Base-by-base conservation (phyloP, 768 basidiomycete species). In the Boletellus ananas region DNA sequence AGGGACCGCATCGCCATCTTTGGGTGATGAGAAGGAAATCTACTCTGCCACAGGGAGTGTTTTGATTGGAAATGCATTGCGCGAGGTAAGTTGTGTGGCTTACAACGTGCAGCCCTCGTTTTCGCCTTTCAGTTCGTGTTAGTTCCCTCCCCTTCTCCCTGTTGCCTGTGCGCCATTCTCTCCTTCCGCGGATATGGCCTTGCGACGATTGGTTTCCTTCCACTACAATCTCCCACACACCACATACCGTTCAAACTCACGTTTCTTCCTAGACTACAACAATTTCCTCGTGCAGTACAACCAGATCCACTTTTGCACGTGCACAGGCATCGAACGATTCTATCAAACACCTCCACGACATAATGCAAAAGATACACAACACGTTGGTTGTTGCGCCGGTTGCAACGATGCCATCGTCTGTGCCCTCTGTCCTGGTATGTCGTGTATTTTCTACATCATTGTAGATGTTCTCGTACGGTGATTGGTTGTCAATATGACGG, bases 321-420 rank as follows among this genome's bases (percentile, higher is more conserved):
- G 44, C 40, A 29, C 38, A 36, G 20, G 31, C 29, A 36, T 49
- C 55, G 45, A 42, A 45, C 40, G 27, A 47, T 42, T 54, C 62
- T 16, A 17, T 46, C 33, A 51, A 60, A 50, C 70, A 66, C 31
- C 84, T 87, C 60, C 66, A 71, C 29, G 78, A 79, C 17, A 68
- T 88, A 14, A 73, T 86, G 21, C 67, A 75, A n/a, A 80, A 74
- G 52, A 89, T 91, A 45, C 85, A 90, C 59, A 75, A 77, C 46
- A 76, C 79, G 17, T 71, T 91, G 21, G 74, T 79, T 5, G 74
- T 88, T 57, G 75, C 76, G 13, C 85, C 87, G 8, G 65, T 74
- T 4, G 62, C 75, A 33, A 76, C 80, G 16, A 70, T 72, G 17
- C 43, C 64, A 43, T 49, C 41, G 11, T 23, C 14, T 17, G 8